These are phyloP conservation scores for Moringa oleifera DNA, from an alignment of 345 rosid genomes.

Conservation along the genomic window DNA sequence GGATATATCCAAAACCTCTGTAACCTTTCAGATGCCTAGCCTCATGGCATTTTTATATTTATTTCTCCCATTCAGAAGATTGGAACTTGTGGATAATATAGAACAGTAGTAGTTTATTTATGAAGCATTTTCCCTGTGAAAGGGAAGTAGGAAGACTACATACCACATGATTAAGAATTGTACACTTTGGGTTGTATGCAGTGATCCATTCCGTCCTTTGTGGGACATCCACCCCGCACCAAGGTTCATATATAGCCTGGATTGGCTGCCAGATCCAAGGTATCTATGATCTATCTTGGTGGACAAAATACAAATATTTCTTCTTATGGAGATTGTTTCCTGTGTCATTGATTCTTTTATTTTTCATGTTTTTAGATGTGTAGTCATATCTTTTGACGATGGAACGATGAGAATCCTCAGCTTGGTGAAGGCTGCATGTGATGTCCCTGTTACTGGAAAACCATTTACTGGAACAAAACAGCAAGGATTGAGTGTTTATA, in stretches of 20 bases:
- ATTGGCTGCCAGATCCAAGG: conserved; percentile 82
- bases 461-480: conserved; percentile 54
- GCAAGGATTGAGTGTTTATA: conserved; percentile 54
- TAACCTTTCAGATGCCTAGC: too few species aligned
- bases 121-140: neutral
- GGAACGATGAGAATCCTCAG: conserved; percentile 68
- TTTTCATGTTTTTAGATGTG: conserved; percentile 44
- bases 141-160: neutral
- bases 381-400: conserved; percentile 67
- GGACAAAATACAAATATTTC: neutral
- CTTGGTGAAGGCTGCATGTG: conserved; percentile 69
- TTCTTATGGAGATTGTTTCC: conserved; percentile 13
- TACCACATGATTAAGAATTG: neutral
- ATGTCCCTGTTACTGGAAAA: conserved; percentile 69
- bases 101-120: too few species aligned
- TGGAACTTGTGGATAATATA: too few species aligned
- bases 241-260: conserved; percentile 62
- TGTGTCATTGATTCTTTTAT: conserved; percentile 14
- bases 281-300: conserved; percentile 18
- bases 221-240: conserved; percentile 73
- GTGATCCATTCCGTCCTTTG: conserved; percentile 78
- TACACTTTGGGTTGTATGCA: conserved; percentile 31
- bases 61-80: too few species aligned
- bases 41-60: neutral
- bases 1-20: too few species aligned